These are phyloP conservation scores for Chimonanthus praecox DNA, from an alignment of 164 flowering plant species.

Conservation along the genomic window DNA sequence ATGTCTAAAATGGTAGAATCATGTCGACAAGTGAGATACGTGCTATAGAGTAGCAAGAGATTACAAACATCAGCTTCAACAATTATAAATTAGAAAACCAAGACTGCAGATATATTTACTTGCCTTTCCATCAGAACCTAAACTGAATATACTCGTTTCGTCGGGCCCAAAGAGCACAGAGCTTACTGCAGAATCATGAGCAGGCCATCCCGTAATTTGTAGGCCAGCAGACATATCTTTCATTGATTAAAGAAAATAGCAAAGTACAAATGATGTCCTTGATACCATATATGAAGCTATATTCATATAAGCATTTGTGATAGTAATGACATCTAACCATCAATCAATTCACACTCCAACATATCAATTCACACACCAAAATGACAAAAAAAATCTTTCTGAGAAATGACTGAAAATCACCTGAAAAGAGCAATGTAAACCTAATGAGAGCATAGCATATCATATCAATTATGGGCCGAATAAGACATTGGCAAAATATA, in stretches of 20 bases:
- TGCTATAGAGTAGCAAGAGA: background rate
- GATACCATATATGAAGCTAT: background rate
- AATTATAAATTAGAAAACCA: background rate
- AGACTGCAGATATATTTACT: slow-evolving; percentile 16
- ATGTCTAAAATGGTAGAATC: too few species aligned
- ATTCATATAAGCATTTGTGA: background rate
- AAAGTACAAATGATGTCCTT: background rate
- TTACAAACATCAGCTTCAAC: background rate
- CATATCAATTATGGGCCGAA: too few species aligned
- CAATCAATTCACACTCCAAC: background rate
- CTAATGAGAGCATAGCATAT: too few species aligned
- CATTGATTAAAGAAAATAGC: slow-evolving; percentile 38
- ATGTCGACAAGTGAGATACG: background rate
- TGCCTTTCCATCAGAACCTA: slow-evolving; percentile 93
- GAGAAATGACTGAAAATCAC: slow-evolving; percentile 17
- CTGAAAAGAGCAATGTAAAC: slow-evolving; percentile 24
- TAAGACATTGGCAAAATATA: too few species aligned
- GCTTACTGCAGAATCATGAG: slow-evolving; percentile 88
- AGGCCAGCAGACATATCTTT: slow-evolving; percentile 92
- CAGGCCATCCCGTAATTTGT: slow-evolving; percentile 99
- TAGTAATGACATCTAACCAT: background rate
- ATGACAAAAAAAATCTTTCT: background rate
- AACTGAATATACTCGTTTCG: slow-evolving; percentile 90
- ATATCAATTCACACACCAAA: background rate
- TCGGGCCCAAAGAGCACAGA: slow-evolving; percentile 91